A percentile compares a stretch with the other conserved stretches of the same genome.
These are phyloP conservation scores for Crithidia acanthocephali DNA, from an alignment of 208 protist genomes.

Conservation along the genomic window DNA sequence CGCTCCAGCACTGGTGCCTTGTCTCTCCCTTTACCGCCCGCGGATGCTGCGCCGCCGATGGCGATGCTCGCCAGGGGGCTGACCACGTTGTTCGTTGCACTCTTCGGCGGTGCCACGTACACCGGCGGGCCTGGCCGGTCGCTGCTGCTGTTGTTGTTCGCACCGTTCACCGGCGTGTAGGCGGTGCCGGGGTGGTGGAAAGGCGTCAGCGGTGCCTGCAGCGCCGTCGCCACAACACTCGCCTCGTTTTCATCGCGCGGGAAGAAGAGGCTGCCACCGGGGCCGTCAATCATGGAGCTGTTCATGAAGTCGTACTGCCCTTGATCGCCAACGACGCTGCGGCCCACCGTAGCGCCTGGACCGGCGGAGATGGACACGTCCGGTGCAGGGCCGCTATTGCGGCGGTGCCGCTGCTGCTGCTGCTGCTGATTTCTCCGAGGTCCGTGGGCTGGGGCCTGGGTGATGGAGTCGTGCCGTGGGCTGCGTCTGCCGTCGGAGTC, in stretches of 20 bases:
- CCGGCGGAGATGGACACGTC: constrained; percentile 1
- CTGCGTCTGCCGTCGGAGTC: constrained; percentile 1
- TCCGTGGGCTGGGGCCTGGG: not conserved
- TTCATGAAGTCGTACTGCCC: constrained; percentile 38
- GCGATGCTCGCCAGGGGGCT: not conserved
- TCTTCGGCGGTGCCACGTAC: not conserved
- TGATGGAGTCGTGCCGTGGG: constrained; percentile 8
- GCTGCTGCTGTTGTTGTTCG: not conserved
- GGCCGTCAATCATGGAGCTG: constrained; percentile 22
- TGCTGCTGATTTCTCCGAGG: not conserved
- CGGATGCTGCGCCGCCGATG: no score
- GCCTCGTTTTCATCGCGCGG: constrained; percentile 7
- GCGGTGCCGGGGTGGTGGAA: not conserved
- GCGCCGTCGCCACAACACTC: not conserved
- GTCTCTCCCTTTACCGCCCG: no score
- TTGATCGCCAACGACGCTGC: constrained; percentile 8
- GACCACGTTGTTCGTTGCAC: not conserved
- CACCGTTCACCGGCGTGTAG: not conserved
- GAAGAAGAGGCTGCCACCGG: constrained; percentile 11
- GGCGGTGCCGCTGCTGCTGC: not conserved
- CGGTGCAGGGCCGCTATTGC: not conserved
- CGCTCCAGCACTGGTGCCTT: not conserved
- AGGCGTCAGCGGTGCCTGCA: not conserved
- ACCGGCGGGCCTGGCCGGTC: not conserved
- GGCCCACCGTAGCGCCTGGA: not conserved